Evolutionary conservation across 257 asterid genomes (phyloP).

Genomic region (Thymus mandschuricus): DNA sequence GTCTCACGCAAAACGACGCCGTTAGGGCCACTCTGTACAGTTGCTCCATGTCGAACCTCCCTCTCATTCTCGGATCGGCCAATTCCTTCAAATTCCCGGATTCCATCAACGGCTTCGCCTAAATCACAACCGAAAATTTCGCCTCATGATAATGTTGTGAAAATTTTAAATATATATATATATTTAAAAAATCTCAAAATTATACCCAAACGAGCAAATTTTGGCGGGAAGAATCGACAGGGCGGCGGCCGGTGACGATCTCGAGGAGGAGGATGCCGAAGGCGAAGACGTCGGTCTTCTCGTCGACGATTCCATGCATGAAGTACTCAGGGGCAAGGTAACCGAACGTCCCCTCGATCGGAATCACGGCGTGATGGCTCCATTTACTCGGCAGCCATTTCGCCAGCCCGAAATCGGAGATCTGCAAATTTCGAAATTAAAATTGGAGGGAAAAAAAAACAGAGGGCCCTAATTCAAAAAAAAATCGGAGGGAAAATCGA

Average conservation of each 20-base stretch:
- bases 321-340: slow-evolving; percentile 88
- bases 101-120: slow-evolving; percentile 90
- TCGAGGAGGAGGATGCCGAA: slow-evolving; percentile 85
- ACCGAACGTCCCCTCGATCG: slow-evolving; percentile 91
- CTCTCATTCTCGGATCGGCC: slow-evolving; percentile 74
- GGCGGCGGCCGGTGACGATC: slow-evolving; percentile 77
- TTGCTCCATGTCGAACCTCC: slow-evolving; percentile 61
- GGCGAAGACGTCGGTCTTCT: slow-evolving; percentile 79
- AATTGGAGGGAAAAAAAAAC: no score
- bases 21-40: slow-evolving; percentile 61
- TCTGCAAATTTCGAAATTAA: slow-evolving; percentile 38
- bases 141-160: no score
- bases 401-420: slow-evolving; percentile 89
- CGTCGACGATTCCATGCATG: slow-evolving; percentile 90
- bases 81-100: slow-evolving; percentile 64
- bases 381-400: slow-evolving; percentile 87
- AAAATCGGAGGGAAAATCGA: background rate
- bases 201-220: slow-evolving; percentile 77
- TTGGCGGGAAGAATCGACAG: slow-evolving; percentile 63
- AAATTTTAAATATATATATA: no score
- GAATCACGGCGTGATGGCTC: slow-evolving; percentile 80
- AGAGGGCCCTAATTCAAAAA: no score
- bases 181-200: background rate
- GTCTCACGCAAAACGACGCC: slow-evolving; percentile 76
- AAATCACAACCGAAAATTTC: background rate